Evolutionary conservation across 257 asterid species (phyloP), one percentile per base, ranked within the genome.

Genomic region (Capsicum baccatum): DNA sequence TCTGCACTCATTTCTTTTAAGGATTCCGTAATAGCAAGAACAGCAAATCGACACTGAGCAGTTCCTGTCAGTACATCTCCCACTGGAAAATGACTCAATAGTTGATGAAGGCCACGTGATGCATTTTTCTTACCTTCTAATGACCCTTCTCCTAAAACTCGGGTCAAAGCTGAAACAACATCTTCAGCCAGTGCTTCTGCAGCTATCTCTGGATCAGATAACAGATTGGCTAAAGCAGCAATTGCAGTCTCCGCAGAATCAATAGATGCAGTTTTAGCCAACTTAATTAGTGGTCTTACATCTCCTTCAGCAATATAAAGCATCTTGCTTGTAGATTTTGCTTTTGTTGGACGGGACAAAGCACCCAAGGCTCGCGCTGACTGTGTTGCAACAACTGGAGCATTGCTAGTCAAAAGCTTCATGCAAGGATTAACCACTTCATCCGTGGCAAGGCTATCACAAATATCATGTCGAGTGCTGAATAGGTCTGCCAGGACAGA

Each of bases 141-240:
- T 19, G 95, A 92, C 79, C 98, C 95, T 88, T 95, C 97, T 70
- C 92, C 95, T 83, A 95, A 76, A 80, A 91, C 91, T 88, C 92
- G 91, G 64, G 88, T 91, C 87, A 95, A 88, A 84, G 98, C 93
- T 56, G 96, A 90, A 88, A 92, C 91, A 85, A 95, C 91, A 89
- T 95, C 96, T 92, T 92, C 98, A 73, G 90, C 92, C 84, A 95
- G 85, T 42, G 98, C 97, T 88, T 91, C 98, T 19, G 92, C 89
- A 85, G 98, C 98, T 81, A 93, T 83, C 57, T 89, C 91, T 62
- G 92, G 94, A 91, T 93, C 92, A 67, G 93, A 89, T 85, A 95
- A 79, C 83, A 92, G 81, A 90, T 93, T 92, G 85, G 95, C 98
- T 87, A 95, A 82, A 78, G 98, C 93, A 84, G 96, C 91, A 90